Evolutionary conservation across 2,329 filamentous ascomycete genomes (phyloP).

Genomic region (Fusarium musae): DNA sequence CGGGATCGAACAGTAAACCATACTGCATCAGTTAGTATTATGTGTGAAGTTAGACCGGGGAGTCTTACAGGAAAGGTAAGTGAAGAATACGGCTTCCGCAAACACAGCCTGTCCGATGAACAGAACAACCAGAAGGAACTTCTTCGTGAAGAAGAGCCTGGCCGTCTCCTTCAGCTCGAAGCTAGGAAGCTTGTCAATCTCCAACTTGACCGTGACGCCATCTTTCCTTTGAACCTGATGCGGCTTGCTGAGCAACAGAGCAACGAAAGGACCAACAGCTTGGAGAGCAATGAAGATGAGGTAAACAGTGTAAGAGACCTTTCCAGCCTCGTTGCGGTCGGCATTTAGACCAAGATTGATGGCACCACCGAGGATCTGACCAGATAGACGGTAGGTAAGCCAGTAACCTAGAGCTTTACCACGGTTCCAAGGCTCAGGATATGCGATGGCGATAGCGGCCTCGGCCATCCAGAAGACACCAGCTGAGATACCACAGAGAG

Average conservation of each 20-base stretch:
- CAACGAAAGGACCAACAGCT: conserved; percentile 71
- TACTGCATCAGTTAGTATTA: conserved; percentile 47
- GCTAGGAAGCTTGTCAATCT: conserved; percentile 66
- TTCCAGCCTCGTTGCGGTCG: conserved; percentile 65
- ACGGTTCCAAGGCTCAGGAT: conserved; percentile 76
- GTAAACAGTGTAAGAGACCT: conserved; percentile 76
- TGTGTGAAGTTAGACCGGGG: rapidly evolving
- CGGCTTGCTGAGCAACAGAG: conserved; percentile 70
- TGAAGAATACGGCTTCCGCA: conserved; percentile 77
- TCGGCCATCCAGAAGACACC: conserved; percentile 83
- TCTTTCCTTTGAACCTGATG: conserved; percentile 72
- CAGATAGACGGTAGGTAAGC: conserved; percentile 68
- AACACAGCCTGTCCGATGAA: conserved; percentile 79
- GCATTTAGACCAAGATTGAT: conserved; percentile 77
- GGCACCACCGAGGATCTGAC: conserved; percentile 77
- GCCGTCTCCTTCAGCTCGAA: conserved; percentile 69
- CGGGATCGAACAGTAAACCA: conserved; percentile 78
- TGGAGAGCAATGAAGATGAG: conserved; percentile 78
- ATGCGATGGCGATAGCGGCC: conserved; percentile 77
- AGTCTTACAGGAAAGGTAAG: conserved; percentile 60
- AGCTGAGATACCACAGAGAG: conserved; percentile 75
- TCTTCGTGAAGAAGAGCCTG: conserved; percentile 67
- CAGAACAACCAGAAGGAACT: conserved; percentile 72
- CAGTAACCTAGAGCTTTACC: conserved; percentile 75
- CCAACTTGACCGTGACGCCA: conserved; percentile 69